A percentile compares a stretch with the other conserved stretches of the same genome.
Evolutionary conservation across 78 protist genomes (phyloP).

Genomic region (Diacronema lutheri): DNA sequence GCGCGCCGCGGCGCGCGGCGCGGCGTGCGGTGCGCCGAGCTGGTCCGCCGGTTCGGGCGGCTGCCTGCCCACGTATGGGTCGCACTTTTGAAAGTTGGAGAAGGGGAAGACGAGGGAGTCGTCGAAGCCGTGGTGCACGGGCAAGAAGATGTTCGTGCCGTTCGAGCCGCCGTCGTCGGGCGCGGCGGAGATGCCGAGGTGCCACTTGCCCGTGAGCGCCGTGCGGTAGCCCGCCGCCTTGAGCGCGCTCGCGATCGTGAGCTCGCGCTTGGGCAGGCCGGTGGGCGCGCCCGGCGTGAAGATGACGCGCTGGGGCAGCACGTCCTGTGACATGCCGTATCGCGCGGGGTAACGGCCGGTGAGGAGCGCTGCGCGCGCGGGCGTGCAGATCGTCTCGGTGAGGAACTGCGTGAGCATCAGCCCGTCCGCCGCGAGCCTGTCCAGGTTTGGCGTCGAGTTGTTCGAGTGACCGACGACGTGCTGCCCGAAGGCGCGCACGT

Average conservation of each 20-base stretch:
- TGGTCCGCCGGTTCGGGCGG: no score
- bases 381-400: neutral
- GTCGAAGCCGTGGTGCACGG: neutral
- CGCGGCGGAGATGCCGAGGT: neutral
- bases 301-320: neutral
- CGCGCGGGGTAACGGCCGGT: neutral
- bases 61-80: no score
- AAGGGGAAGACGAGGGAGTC: neutral
- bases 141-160: neutral
- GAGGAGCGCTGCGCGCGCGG: neutral
- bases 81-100: neutral
- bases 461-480: neutral
- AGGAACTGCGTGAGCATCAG: neutral
- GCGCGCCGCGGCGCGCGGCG: no score
- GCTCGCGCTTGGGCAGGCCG: neutral
- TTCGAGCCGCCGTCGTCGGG: no score
- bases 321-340: neutral
- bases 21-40: no score
- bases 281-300: neutral
- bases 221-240: neutral
- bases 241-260: neutral
- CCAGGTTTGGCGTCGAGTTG: neutral
- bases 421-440: neutral
- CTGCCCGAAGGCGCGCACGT: neutral
- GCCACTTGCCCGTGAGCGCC: neutral